Evolutionary conservation across 78 protist species (phyloP).

Genomic region (Capsaspora owczarzaki): DNA sequence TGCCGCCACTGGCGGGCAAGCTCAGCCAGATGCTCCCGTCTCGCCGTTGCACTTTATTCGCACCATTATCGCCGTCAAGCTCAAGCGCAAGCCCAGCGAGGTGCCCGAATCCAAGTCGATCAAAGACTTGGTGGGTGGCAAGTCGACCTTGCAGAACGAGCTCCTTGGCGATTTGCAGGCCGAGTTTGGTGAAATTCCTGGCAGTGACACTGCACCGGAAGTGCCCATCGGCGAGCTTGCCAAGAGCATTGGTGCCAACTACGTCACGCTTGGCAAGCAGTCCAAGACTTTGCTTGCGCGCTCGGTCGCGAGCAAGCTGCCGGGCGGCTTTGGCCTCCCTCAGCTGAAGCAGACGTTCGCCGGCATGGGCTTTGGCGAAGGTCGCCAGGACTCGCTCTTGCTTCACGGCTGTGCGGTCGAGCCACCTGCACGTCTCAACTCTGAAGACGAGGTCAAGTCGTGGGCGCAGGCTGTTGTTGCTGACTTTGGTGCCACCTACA

Average conservation of each 20-base stretch:
- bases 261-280: constrained; percentile 22
- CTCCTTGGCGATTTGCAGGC: constrained; percentile 44
- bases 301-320: constrained; percentile 11
- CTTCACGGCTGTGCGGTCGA: constrained; percentile 29
- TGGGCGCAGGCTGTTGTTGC: constrained; percentile 16
- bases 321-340: constrained; percentile 26
- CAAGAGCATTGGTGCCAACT: neutral
- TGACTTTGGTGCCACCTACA: neutral
- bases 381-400: constrained; percentile 19
- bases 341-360: neutral
- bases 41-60: constrained; percentile 25
- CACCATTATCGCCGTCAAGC: constrained; percentile 19
- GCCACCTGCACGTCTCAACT: constrained; percentile 34
- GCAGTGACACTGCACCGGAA: constrained; percentile 23
- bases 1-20: neutral
- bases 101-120: constrained; percentile 15
- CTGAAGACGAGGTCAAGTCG: constrained; percentile 23
- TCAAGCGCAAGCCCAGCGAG: constrained; percentile 12
- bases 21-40: constrained; percentile 14
- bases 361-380: constrained; percentile 9
- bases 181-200: constrained; percentile 25
- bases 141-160: constrained; percentile 55
- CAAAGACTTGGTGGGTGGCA: constrained; percentile 43
- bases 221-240: constrained; percentile 17
- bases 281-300: neutral